Conservation (phyloP, 1,284 basidiomycete species). For the Pseudozyma sp. region DNA sequence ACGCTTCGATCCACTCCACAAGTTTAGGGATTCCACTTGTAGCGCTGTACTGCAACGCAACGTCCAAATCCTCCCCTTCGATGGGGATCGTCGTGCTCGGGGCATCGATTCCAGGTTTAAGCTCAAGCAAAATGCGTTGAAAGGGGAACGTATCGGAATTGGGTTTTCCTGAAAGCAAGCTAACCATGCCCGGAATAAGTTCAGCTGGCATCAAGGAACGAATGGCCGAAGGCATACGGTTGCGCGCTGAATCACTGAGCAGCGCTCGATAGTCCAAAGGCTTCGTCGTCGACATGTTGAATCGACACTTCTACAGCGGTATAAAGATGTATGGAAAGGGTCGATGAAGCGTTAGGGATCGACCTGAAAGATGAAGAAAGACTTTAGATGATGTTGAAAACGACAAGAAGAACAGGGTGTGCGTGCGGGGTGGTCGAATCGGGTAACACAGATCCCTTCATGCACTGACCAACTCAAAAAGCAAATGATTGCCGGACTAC, state of each 20-base stretch:
- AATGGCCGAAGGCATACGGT: conserved; percentile 69
- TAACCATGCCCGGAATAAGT: conserved; percentile 81
- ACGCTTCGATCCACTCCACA: conserved; percentile 74
- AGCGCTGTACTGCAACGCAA: conserved; percentile 73
- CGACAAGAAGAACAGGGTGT: not conserved
- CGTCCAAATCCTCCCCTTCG: conserved; percentile 64
- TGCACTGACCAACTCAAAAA: conserved; percentile 24
- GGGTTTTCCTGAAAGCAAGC: conserved; percentile 79
- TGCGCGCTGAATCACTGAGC: conserved; percentile 35
- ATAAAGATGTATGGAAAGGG: not conserved
- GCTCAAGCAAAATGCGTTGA: conserved; percentile 75
- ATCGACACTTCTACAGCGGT: not conserved
- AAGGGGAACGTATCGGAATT: conserved; percentile 90
- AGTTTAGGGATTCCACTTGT: conserved; percentile 80
- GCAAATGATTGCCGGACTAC: conserved; percentile 18
- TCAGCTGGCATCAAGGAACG: conserved; percentile 81
- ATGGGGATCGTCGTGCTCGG: conserved; percentile 59
- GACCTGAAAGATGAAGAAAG: not conserved
- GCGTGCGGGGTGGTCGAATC: conserved; percentile 22
- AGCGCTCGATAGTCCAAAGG: conserved; percentile 28
- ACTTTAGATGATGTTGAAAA: not conserved
- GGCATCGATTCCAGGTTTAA: conserved; percentile 68
- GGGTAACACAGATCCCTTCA: not conserved
- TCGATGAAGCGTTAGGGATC: not conserved
- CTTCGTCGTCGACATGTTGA: conserved; percentile 4